Evolutionary conservation across 2,329 filamentous ascomycete species (phyloP), one percentile per base, ranked within the genome.

Genomic region (Xenoacremonium recifei): DNA sequence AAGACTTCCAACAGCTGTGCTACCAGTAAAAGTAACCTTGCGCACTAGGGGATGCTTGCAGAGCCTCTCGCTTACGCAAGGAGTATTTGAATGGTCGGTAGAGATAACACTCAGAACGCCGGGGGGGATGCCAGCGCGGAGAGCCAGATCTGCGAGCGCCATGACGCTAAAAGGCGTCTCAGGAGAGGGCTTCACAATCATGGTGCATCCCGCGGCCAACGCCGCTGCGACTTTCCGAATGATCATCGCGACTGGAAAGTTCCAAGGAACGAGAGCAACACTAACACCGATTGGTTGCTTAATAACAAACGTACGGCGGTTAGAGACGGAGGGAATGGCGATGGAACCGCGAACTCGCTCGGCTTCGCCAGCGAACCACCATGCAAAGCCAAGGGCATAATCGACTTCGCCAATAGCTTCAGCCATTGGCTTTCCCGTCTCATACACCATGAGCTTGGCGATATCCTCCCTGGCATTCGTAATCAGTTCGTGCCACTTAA

Each of bases 11-110:
- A 89, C 80, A 0, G 69, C 65, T 0, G 86, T 88, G 55, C 79
- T 81, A 21, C 87, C 87, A 0, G 87, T 91, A 57, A 91, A 92
- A 47, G 84, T 86, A 45, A 91, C 72, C 61, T 90, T 89, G 44
- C 67, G 69, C 4, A 74, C 65, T 1, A 62, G 41, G 0, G 65
- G 67, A 42, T 75, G 70, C 29, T 65, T 61, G 48, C 71, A 73
- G 3, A 76, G 64, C 5, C 66, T 65, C 54, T 74, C 71, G 5
- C 68, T 68, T 0, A 76, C 55, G 0, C 52, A 40, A 0, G 72
- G 72, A 0, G 72, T 75, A 29, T 70, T 69, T 0, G 61, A 61
- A 6, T 72, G 48, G 12, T 64, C 69, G 0, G 72, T 73, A 0
- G 70, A 69, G 29, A 76, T 35, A 4, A 75, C 63, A 29, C 72